A percentile compares a stretch with the other conserved stretches of the same genome.
Evolutionary conservation across 257 asterid species (phyloP).

Genomic region (Coffea canephora): DNA sequence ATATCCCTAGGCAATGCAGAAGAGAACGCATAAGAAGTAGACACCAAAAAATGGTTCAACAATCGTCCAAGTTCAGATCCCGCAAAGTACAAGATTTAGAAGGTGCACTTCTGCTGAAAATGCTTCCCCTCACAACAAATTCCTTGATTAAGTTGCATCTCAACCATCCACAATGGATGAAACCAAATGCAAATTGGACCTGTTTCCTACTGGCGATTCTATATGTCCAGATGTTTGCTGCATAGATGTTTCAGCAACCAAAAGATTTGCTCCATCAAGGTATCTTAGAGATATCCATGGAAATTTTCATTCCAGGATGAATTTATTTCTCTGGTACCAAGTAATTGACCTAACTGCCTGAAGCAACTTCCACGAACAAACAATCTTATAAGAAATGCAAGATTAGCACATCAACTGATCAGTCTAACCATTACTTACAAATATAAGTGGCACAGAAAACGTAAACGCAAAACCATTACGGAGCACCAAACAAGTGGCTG

Average conservation of each 20-base stretch:
- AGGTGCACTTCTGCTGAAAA: no score
- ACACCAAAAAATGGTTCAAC: not conserved
- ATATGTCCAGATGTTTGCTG: no score
- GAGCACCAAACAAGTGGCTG: not conserved
- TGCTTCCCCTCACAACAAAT: no score
- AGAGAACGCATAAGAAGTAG: not conserved
- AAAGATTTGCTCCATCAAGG: not conserved
- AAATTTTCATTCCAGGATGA: not conserved
- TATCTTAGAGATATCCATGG: not conserved
- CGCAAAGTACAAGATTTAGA: not conserved
- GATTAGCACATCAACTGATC: not conserved
- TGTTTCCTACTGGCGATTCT: no score
- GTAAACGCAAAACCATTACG: not conserved
- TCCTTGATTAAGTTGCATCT: no score
- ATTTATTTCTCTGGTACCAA: not conserved
- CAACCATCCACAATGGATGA: no score
- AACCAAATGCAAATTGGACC: no score
- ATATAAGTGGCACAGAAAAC: no score
- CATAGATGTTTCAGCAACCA: no score
- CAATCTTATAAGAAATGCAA: not conserved
- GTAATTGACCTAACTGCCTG: not conserved
- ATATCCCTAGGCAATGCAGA: not conserved
- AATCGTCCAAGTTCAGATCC: not conserved
- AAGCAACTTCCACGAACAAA: not conserved
- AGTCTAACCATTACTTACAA: no score